These are phyloP conservation scores for Populus euphratica DNA, from an alignment of 345 rosid species.

Conservation along the genomic window DNA sequence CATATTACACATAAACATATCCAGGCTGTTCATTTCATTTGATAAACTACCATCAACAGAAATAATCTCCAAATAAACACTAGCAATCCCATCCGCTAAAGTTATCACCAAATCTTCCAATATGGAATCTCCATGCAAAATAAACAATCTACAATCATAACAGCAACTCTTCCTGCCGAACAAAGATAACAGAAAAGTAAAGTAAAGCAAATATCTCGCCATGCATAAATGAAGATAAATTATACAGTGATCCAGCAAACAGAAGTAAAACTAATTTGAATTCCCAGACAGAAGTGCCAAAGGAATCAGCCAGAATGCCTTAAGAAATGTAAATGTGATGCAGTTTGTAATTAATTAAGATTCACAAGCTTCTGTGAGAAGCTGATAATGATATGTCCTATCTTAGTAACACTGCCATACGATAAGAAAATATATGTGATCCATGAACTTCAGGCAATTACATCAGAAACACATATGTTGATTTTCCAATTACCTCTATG, in stretches of 20 bases:
- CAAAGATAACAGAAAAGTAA: not conserved
- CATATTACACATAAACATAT: slow-evolving; percentile 57
- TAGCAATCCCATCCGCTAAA: slow-evolving; percentile 81
- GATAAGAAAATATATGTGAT: too few relatives aligned
- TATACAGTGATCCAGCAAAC: not conserved
- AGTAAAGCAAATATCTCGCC: slow-evolving; percentile 8
- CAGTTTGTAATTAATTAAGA: not conserved
- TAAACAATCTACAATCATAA: slow-evolving; percentile 52
- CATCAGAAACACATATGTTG: too few relatives aligned
- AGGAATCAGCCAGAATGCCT: not conserved
- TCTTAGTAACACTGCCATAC: too few relatives aligned
- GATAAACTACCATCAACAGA: slow-evolving; percentile 80
- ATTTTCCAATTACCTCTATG: too few relatives aligned
- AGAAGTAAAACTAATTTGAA: not conserved
- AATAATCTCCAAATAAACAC: slow-evolving; percentile 77
- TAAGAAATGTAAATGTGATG: not conserved
- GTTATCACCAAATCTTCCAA: slow-evolving; percentile 85
- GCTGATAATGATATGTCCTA: too few relatives aligned
- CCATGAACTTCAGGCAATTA: too few relatives aligned
- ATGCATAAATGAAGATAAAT: slow-evolving; percentile 3
- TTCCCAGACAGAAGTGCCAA: not conserved
- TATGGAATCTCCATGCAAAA: slow-evolving; percentile 56
- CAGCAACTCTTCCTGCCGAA: slow-evolving; percentile 50
- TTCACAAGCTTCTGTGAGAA: too few relatives aligned
- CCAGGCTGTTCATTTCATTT: slow-evolving; percentile 53